A percentile compares a stretch with the other conserved stretches of the same genome.
phyloP scores from a whole-genome alignment of 106 monocot species.

The Alisma plantagoaquatica region DNA sequence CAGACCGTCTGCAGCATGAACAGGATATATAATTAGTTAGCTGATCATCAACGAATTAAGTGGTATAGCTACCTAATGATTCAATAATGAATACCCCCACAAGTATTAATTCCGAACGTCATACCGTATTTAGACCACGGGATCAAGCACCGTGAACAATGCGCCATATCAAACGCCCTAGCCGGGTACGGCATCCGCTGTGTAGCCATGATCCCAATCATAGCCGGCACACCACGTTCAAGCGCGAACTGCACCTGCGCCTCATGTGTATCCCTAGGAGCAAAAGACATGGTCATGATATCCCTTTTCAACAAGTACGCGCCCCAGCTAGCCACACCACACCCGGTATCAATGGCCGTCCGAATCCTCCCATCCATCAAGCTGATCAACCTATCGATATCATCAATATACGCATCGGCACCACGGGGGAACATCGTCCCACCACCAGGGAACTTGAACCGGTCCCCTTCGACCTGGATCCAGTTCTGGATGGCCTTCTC shows the following conservation, averaged over 20 bases:
- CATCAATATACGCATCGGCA: constrained; percentile 67
- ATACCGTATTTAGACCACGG: constrained; percentile 45
- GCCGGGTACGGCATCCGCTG: constrained; percentile 44
- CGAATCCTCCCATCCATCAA: constrained; percentile 45
- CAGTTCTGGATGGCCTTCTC: constrained; percentile 77
- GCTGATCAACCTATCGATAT: constrained; percentile 37
- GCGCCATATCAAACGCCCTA: constrained; percentile 39
- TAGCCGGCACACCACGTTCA: constrained; percentile 65
- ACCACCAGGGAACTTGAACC: constrained; percentile 58
- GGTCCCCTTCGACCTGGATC: constrained; percentile 55
- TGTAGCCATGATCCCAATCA: constrained; percentile 58
- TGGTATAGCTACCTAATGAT: too few relatives aligned
- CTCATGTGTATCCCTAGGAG: constrained; percentile 40
- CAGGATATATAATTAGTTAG: not conserved
- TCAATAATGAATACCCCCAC: too few relatives aligned
- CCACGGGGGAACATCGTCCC: constrained; percentile 71
- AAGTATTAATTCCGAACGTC: too few relatives aligned
- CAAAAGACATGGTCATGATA: constrained; percentile 39
- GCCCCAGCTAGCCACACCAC: constrained; percentile 79
- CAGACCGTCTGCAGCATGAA: constrained; percentile 32
- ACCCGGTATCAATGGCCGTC: constrained; percentile 67
- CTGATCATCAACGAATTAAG: too few relatives aligned
- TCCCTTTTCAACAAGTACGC: constrained; percentile 37
- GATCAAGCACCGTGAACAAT: constrained; percentile 58
- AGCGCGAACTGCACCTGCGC: constrained; percentile 67